Evolutionary conservation across 106 monocot species (phyloP).

Genomic region (Allium fistulosum): DNA sequence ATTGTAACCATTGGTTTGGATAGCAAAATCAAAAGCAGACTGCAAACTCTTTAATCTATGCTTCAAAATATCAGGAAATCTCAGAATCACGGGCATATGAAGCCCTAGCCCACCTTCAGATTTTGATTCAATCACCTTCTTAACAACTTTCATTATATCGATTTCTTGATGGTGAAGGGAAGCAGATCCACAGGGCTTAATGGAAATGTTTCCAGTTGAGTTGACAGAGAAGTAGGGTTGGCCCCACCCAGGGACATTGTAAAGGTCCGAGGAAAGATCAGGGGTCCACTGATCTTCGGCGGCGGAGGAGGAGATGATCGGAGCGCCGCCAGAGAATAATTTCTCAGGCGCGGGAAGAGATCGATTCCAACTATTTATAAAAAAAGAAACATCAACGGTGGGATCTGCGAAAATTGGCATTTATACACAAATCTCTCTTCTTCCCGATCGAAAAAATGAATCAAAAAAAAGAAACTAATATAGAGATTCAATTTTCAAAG

Average conservation of each 20-base stretch:
- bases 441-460: background rate
- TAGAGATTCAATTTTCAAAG: background rate
- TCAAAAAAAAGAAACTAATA: slow-evolving; percentile 11
- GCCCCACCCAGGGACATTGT: slow-evolving; percentile 90
- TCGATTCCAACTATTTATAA: background rate
- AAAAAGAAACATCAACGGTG: slow-evolving; percentile 6
- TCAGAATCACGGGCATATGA: slow-evolving; percentile 65
- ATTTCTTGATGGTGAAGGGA: slow-evolving; percentile 82
- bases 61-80: slow-evolving; percentile 59
- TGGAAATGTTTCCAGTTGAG: slow-evolving; percentile 62
- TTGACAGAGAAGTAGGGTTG: slow-evolving; percentile 89
- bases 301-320: background rate
- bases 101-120: slow-evolving; percentile 66
- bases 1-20: slow-evolving; percentile 44
- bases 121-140: slow-evolving; percentile 60
- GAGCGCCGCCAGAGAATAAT: slow-evolving; percentile 32
- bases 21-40: slow-evolving; percentile 60
- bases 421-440: slow-evolving; percentile 74
- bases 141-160: slow-evolving; percentile 85
- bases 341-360: slow-evolving; percentile 28
- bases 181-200: slow-evolving; percentile 46
- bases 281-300: slow-evolving; percentile 39
- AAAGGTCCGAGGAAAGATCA: slow-evolving; percentile 68
- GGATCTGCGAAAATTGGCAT: slow-evolving; percentile 71
- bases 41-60: slow-evolving; percentile 62